These are phyloP conservation scores for Boletales sp. DNA, from an alignment of 768 basidiomycete species.

Conservation along the genomic window DNA sequence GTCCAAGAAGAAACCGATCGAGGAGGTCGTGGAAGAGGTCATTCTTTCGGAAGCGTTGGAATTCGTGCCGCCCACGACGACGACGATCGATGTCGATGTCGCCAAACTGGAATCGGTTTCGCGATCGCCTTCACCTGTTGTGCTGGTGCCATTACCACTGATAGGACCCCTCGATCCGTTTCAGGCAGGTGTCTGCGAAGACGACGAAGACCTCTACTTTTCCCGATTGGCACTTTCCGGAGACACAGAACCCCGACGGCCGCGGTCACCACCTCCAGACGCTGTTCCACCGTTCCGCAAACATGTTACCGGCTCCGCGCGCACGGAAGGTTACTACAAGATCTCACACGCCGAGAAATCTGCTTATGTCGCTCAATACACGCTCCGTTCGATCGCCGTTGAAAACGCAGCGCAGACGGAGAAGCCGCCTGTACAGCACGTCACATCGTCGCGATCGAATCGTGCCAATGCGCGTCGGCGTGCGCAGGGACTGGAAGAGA, in stretches of 20 bases:
- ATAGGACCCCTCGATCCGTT: constrained; percentile 51
- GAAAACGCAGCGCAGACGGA: constrained; percentile 38
- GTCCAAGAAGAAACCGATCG: constrained; percentile 28
- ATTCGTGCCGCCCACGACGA: constrained; percentile 47
- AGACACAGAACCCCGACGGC: constrained; percentile 21
- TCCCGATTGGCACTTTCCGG: constrained; percentile 39
- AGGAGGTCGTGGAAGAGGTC: constrained; percentile 47
- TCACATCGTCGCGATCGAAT: constrained; percentile 81
- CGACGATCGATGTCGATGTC: constrained; percentile 42
- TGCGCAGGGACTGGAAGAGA: constrained; percentile 90
- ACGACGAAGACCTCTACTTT: constrained; percentile 90
- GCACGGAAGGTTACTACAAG: constrained; percentile 95
- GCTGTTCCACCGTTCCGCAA: constrained; percentile 58
- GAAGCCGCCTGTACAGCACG: constrained; percentile 48
- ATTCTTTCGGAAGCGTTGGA: constrained; percentile 47
- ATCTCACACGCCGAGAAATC: constrained; percentile 91
- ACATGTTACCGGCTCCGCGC: constrained; percentile 81
- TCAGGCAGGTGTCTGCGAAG: constrained; percentile 60
- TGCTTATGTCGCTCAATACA: constrained; percentile 87
- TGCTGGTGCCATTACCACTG: constrained; percentile 38
- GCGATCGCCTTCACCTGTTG: constrained; percentile 51
- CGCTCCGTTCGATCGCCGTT: constrained; percentile 51
- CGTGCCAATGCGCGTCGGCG: constrained; percentile 90
- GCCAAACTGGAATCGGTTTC: constrained; percentile 42
- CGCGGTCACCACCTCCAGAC: constrained; percentile 35